Evolutionary conservation across 2,329 filamentous ascomycete species (phyloP).

Genomic region (Penicillium corylophilum): DNA sequence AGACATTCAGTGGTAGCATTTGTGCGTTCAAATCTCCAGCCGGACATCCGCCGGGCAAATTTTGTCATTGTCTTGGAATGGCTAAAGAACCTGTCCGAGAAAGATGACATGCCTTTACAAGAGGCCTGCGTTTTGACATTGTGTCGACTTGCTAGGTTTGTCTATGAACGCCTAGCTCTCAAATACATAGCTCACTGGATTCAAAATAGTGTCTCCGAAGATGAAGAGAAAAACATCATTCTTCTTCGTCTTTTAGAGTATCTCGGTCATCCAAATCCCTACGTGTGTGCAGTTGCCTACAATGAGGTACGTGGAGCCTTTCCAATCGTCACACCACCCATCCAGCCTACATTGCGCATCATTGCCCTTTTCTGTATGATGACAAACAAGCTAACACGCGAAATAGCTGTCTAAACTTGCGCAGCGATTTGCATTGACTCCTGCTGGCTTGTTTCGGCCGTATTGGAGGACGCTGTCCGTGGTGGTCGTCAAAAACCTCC

Average conservation of each 20-base stretch:
- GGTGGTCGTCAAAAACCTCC: conserved; percentile 76
- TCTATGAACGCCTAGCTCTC: conserved; percentile 2
- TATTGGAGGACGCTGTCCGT: conserved; percentile 88
- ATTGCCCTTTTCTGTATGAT: neutral
- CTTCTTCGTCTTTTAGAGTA: conserved; percentile 82
- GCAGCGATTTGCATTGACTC: conserved; percentile 60
- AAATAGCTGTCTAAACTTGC: conserved; percentile 68
- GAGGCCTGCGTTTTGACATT: conserved; percentile 85
- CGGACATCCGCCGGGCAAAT: conserved; percentile 59
- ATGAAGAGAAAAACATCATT: conserved; percentile 83
- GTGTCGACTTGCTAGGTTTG: conserved; percentile 74
- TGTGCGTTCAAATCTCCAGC: conserved; percentile 51
- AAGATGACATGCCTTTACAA: conserved; percentile 64
- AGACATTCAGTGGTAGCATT: conserved; percentile 68
- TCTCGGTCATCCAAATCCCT: conserved; percentile 75
- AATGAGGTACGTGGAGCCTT: conserved; percentile 61
- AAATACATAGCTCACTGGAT: neutral
- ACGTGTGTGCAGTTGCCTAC: conserved; percentile 78
- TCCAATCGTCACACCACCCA: neutral
- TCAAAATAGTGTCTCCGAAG: conserved; percentile 61
- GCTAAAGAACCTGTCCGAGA: conserved; percentile 70
- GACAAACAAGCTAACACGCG: conserved; percentile 1
- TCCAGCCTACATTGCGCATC: neutral
- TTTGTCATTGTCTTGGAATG: conserved; percentile 68
- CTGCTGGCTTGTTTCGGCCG: conserved; percentile 71